Base-by-base conservation (phyloP, 306 rosid species). In the Medicago truncatula region DNA sequence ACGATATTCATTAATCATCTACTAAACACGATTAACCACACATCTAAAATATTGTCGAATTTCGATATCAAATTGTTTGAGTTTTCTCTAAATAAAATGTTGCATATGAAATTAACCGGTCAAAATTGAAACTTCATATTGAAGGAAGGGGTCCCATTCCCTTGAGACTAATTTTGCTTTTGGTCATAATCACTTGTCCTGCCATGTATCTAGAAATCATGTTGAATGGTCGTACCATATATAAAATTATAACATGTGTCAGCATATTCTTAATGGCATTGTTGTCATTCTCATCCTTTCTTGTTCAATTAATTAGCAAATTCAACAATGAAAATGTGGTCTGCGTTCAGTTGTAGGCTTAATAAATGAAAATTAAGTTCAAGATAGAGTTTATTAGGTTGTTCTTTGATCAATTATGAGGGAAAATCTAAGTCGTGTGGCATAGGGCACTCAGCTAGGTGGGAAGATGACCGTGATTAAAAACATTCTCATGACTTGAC, bases 341-440 rank as follows among this genome's bases (percentile, higher is more conserved):
- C 76, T 12, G 70, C 66, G 11, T 15, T 56, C 6, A 4, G 79
- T 70, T 66, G 40, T 70, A 66, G 17, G 60, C 86, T 85, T 70
- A 79, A 87, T 87, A 82, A 89, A 88, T 83, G 86, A 73, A 61
- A 65, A 78, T 15, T 8, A 61, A 58, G 74, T 79, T 81, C 57
- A 20, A 8, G 52, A 62, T 40, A 9, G 15, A 31, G 71, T 40
- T 20, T 12, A 2, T 5, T 21, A 8, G 50, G 12, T 11, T 61
- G 60, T 80, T 70, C 76, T 60, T 52, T 21, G 71, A 67, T 71
- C 40, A 78, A 74, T 56, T 49, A 57, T 78, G 66, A 50, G 10
- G 0, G 60, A 43, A 73, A 67, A 25, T 38, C 5, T 31, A 50
- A 60, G 71, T 52, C 84, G 56, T 71, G 84, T 16, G 52, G 1